Conservation (phyloP, 164 flowering plant species). For the Annona cherimola region DNA sequence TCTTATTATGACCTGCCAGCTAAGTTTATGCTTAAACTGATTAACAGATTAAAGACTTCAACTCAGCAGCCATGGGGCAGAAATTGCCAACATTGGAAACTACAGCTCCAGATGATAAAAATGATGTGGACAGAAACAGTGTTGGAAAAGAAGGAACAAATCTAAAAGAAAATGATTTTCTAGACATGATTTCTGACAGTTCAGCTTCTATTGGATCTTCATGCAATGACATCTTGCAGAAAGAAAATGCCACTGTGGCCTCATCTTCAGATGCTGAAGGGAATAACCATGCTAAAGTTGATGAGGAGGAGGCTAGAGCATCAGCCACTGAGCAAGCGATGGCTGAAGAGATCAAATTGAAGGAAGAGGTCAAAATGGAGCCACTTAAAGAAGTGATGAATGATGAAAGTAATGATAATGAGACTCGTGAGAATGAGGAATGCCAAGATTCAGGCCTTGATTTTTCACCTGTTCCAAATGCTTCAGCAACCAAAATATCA, state of each 20-base stretch:
- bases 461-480: slow-evolving; percentile 15
- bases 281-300: neutral
- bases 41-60: too few relatives aligned
- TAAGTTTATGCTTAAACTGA: too few relatives aligned
- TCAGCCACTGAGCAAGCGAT: slow-evolving; percentile 6
- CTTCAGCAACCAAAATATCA: slow-evolving; percentile 13
- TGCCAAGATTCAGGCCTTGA: slow-evolving; percentile 3
- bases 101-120: neutral
- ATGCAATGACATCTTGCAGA: slow-evolving; percentile 10
- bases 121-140: neutral
- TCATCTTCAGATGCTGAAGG: neutral
- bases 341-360: slow-evolving; percentile 7
- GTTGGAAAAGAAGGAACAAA: slow-evolving; percentile 6
- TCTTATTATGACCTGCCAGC: too few relatives aligned
- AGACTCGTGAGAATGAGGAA: neutral
- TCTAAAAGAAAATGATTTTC: slow-evolving; percentile 8
- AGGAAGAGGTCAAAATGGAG: slow-evolving; percentile 4
- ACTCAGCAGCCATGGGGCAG: too few relatives aligned
- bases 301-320: slow-evolving; percentile 3
- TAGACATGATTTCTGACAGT: neutral
- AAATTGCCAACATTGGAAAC: too few relatives aligned
- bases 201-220: slow-evolving; percentile 6
- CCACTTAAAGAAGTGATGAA: slow-evolving; percentile 15
- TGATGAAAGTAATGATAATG: neutral
- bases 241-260: slow-evolving; percentile 2